These are phyloP conservation scores for Sordaria brevicollis DNA, from an alignment of 495 filamentous ascomycete genomes.

Conservation along the genomic window DNA sequence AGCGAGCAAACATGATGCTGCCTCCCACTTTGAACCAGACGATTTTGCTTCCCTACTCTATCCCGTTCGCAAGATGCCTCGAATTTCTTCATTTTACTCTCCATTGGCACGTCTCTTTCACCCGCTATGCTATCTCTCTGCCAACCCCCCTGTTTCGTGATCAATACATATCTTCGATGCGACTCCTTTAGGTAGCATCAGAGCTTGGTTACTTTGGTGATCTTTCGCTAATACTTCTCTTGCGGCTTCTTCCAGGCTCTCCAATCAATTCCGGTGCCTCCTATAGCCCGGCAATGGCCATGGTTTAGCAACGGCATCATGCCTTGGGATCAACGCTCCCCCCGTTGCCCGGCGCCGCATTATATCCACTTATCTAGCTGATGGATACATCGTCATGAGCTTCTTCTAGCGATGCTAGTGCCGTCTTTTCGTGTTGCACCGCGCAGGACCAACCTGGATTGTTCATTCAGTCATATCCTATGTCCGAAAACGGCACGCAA, in stretches of 20 bases:
- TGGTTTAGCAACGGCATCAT: neutral
- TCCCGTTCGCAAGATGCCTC: neutral
- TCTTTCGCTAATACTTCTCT: neutral
- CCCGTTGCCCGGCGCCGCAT: neutral
- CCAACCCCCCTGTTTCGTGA: neutral
- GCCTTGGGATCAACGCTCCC: neutral
- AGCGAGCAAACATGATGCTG: neutral
- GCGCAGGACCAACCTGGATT: neutral
- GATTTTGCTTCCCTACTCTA: neutral
- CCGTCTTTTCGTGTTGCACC: neutral
- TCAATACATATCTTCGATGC: neutral
- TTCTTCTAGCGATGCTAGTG: neutral
- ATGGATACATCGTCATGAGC: neutral
- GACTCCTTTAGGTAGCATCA: neutral
- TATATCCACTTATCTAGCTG: neutral
- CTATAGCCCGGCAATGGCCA: neutral
- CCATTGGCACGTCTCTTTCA: neutral
- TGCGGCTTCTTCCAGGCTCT: neutral
- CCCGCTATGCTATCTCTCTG: neutral
- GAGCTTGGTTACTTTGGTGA: neutral
- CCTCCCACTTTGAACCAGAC: neutral
- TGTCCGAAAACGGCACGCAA: neutral
- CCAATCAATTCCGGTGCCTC: neutral
- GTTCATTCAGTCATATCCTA: neutral
- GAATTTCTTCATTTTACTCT: neutral